Conservation (phyloP, 1,139 yeast genomes). For the Diutina scorzettiae region DNA sequence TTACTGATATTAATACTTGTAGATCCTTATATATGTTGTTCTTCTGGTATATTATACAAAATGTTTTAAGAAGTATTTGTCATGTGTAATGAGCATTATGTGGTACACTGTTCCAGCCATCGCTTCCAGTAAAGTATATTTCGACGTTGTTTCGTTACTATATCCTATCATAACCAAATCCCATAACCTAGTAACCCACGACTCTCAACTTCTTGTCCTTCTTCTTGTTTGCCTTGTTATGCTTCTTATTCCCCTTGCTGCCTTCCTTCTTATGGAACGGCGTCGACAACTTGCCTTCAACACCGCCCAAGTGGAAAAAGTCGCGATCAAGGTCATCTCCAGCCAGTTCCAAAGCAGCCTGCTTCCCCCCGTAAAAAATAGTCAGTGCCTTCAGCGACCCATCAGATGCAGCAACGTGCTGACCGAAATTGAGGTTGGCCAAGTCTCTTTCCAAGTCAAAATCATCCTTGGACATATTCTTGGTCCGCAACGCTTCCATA, state of each 20-base stretch:
- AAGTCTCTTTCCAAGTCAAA: constrained; percentile 64
- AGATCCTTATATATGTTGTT: too few relatives aligned
- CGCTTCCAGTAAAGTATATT: too few relatives aligned
- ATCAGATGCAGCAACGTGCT: constrained; percentile 36
- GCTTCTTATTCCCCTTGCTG: constrained; percentile 40
- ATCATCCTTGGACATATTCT: constrained; percentile 35
- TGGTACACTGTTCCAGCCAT: too few relatives aligned
- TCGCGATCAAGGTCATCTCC: constrained; percentile 76
- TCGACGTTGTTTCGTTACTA: too few relatives aligned
- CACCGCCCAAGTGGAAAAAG: constrained; percentile 58
- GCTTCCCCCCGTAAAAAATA: constrained; percentile 59
- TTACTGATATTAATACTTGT: too few relatives aligned
- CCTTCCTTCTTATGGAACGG: constrained; percentile 58
- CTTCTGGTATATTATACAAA: too few relatives aligned
- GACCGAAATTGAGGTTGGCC: constrained; percentile 63
- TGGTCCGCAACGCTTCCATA: constrained; percentile 41
- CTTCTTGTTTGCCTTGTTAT: constrained; percentile 68
- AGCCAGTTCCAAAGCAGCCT: constrained; percentile 65
- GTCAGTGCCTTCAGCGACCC: constrained; percentile 28
- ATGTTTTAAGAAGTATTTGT: too few relatives aligned
- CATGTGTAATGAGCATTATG: too few relatives aligned
- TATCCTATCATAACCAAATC: too few relatives aligned
- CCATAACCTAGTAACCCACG: constrained; percentile 22
- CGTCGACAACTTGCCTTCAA: constrained; percentile 48
- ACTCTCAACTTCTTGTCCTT: constrained; percentile 37